Evolutionary conservation across 192 early-diverging fungal genomes (phyloP), one percentile per base, ranked within the genome.

Genomic region (Oehlia diaphana): DNA sequence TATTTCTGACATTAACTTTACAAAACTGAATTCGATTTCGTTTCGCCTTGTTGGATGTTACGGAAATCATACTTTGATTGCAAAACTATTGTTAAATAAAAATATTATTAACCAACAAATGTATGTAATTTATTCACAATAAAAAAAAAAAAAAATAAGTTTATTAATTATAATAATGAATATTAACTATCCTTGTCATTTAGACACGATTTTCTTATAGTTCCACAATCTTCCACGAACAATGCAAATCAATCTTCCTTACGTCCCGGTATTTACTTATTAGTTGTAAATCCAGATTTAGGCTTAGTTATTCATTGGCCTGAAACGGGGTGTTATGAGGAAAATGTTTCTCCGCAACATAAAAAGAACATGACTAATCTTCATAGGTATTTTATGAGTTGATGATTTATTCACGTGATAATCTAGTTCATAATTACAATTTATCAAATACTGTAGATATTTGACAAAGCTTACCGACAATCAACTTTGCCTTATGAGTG

Each of bases 281-380:
- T 72, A 6, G 28, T 7, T 2, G 42, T 78, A 9, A 49, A 72
- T 33, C 1, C 31, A 19, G 39, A 70, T 4, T 31, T 39, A 13
- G 69, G 31, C 4, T 33, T 81, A 39, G 76, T 81, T 3, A 70
- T 81, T 68, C 74, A 77, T 58, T 81, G 80, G 77, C 28, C 42
- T 37, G 77, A 79, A 58, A 21, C 2, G 9, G 77, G 68, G 10
- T 79, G 77, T 70, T 81, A 77, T 78, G 80, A 75, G 33, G 68
- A 76, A 16, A 77, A 77, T 44, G 80, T 31, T 10, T 69, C 80
- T 39, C 49, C 65, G 2, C 31, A 78, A 33, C 33, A 23, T 39
- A 76, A 77, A 47, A 81, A 81, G 68, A 81, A 81, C 63, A 68
- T 81, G 75, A 78, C 58, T 26, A 81, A 81, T 21, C 47, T 81